Evolutionary conservation across 345 rosid species (phyloP), one percentile per base, ranked within the genome.

Genomic region (Leavenworthia alabamica): DNA sequence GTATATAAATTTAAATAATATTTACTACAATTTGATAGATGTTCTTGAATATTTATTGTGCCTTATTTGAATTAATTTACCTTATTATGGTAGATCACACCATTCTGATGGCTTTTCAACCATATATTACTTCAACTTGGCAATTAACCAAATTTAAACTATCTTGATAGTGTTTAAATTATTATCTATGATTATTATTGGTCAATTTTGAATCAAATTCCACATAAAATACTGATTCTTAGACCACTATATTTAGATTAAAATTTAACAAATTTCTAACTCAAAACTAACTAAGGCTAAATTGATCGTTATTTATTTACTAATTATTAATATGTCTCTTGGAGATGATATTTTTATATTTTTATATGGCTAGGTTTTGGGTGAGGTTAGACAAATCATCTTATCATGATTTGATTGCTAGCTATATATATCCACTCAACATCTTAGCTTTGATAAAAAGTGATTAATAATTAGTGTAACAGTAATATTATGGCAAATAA

Each of bases 341-440:
- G 0, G 37, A 32, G 12, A 33, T 4, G 32, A 33, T 33, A 10
- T 5, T 33, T 10, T 33, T 33, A 10, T n/a, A n/a, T n/a, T n/a
- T n/a, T n/a, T n/a, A n/a, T n/a, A n/a, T n/a, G n/a, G 19, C 48
- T 62, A 52, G n/a, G 11, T 16, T 35, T 44, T 23, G 2, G 29
- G 46, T 55, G 35, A 57, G 50, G 56, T 54, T 55, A 32, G 43
- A 54, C 26, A n/a, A n/a, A n/a, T n/a, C 69, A 32, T 41, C 26
- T 42, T 65, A 6, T 33, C 5, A 33, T 32, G 35, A 28, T 17
- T 65, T 39, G 7, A 27, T 43, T 23, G 41, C 41, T 50, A 50
- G 50, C 59, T 44, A 32, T 12, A 39, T 44, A 32, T 12, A 39
- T 50, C 61, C 32, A 35, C 68, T 61, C 8, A 29, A 62, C n/a